Evolutionary conservation across 306 rosid species (phyloP).

Genomic region (Acacia confusa): DNA sequence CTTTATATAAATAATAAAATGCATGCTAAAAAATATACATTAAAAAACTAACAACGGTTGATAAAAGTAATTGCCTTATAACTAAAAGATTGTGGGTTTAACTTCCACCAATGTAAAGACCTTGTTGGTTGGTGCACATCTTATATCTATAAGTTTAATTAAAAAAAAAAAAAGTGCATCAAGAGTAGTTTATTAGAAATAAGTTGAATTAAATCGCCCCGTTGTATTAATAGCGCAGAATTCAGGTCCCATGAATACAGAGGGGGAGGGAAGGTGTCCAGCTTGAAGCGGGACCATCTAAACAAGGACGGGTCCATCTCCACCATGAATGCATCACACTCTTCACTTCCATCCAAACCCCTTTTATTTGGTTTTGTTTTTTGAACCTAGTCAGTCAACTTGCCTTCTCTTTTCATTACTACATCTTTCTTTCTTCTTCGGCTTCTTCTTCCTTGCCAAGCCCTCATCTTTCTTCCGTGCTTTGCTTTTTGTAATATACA

Average conservation of each 20-base stretch:
- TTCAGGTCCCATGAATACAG: not conserved
- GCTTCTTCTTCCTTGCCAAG: not conserved
- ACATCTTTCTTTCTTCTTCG: not conserved
- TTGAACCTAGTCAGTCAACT: not conserved
- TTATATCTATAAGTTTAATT: too few species aligned
- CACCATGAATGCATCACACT: conserved; percentile 10
- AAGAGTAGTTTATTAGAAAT: not conserved
- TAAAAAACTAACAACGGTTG: too few species aligned
- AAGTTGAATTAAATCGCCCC: not conserved
- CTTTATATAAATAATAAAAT: not conserved
- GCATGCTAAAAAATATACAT: not conserved
- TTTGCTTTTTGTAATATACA: conserved; percentile 32
- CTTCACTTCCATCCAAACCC: not conserved
- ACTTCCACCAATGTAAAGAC: accelerated
- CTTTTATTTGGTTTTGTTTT: not conserved
- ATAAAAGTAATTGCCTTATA: too few species aligned
- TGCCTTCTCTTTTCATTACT: not conserved
- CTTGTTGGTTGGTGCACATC: accelerated
- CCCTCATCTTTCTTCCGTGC: not conserved
- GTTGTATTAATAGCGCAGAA: not conserved
- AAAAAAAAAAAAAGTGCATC: not conserved
- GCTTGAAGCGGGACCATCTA: conserved; percentile 18
- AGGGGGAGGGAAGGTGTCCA: conserved; percentile 2
- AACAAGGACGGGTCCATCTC: not conserved
- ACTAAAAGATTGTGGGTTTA: too few species aligned